Percentiles rank a stretch among this genome's conserved stretches.
Conservation (phyloP, 805 yeast species). For the Wickerhamomyces kurtzmanii region DNA sequence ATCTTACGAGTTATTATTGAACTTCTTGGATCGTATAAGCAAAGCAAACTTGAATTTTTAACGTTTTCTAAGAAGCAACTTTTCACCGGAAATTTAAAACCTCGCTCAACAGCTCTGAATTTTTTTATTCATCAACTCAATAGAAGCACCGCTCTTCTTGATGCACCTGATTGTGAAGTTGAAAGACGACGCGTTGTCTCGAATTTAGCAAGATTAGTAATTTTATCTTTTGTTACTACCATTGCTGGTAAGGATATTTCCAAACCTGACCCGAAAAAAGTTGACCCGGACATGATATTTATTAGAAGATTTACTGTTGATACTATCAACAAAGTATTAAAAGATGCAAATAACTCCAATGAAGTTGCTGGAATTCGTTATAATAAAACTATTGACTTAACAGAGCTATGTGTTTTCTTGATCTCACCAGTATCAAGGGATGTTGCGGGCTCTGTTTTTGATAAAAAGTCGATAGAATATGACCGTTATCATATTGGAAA, state of each 20-base stretch:
- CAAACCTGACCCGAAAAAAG: conserved; percentile 34
- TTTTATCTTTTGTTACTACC: conserved; percentile 56
- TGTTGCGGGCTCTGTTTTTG: too few relatives aligned
- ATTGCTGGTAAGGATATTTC: conserved; percentile 32
- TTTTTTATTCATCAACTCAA: conserved; percentile 67
- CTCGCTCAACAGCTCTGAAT: conserved; percentile 70
- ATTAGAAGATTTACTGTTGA: conserved; percentile 71
- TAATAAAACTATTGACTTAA: conserved; percentile 19
- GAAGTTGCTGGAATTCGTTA: too few relatives aligned
- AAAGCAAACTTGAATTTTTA: conserved; percentile 72
- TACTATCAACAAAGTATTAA: conserved; percentile 49
- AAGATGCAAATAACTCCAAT: conserved; percentile 35
- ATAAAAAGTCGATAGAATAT: conserved; percentile 35
- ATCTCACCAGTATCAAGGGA: too few relatives aligned
- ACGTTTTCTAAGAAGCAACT: conserved; percentile 56
- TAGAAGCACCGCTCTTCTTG: conserved; percentile 29
- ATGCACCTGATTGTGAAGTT: conserved; percentile 24
- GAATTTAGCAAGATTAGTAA: conserved; percentile 47
- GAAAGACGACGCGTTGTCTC: conserved; percentile 51
- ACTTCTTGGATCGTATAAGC: conserved; percentile 66
- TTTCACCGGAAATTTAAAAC: conserved; percentile 37
- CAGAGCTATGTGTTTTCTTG: conserved; percentile 29
- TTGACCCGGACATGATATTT: conserved; percentile 62
- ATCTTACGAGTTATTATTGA: conserved; percentile 62
- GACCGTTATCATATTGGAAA: conserved; percentile 60